Percentiles rank a stretch among this genome's conserved stretches.
These are phyloP conservation scores for Tylopilus subfusipes DNA, from an alignment of 768 basidiomycete species.

Conservation along the genomic window DNA sequence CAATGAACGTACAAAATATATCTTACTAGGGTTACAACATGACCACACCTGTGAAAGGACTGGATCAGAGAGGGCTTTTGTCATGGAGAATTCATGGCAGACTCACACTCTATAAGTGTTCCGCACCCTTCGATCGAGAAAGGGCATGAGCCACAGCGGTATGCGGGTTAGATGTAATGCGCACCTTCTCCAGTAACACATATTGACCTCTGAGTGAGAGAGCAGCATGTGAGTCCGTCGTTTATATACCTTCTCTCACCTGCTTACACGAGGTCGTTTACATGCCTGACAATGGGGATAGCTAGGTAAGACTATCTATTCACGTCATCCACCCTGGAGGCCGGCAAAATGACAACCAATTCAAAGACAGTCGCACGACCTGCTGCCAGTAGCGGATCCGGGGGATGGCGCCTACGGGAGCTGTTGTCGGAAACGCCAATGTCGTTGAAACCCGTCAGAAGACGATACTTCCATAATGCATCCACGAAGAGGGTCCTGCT, in stretches of 20 bases:
- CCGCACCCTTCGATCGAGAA: slow-evolving; percentile 43
- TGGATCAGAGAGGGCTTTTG: slow-evolving; percentile 2
- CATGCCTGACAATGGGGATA: slow-evolving; percentile 26
- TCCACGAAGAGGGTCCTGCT: slow-evolving; percentile 27
- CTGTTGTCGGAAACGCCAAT: slow-evolving; percentile 25
- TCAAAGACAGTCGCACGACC: slow-evolving; percentile 29
- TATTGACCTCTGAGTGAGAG: slow-evolving; percentile 23
- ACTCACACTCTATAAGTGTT: slow-evolving; percentile 53
- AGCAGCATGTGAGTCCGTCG: slow-evolving; percentile 1
- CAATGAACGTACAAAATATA: neutral
- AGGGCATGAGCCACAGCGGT: slow-evolving; percentile 17
- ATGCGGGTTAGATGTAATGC: slow-evolving; percentile 17
- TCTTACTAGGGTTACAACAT: slow-evolving; percentile 48
- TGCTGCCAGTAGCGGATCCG: slow-evolving; percentile 21
- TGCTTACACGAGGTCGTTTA: slow-evolving; percentile 28
- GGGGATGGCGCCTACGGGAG: slow-evolving; percentile 15
- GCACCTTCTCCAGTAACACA: slow-evolving; percentile 64
- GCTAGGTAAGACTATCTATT: slow-evolving; percentile 16
- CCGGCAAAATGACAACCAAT: slow-evolving; percentile 24
- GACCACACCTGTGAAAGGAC: slow-evolving; percentile 45
- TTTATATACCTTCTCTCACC: slow-evolving; percentile 32
- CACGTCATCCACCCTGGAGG: slow-evolving; percentile 29
- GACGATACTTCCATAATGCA: slow-evolving; percentile 27
- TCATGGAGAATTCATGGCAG: neutral
- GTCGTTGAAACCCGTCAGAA: slow-evolving; percentile 30